Evolutionary conservation across 2,329 filamentous ascomycete species (phyloP), one percentile per base, ranked within the genome.

Genomic region (Nemania abortiva): DNA sequence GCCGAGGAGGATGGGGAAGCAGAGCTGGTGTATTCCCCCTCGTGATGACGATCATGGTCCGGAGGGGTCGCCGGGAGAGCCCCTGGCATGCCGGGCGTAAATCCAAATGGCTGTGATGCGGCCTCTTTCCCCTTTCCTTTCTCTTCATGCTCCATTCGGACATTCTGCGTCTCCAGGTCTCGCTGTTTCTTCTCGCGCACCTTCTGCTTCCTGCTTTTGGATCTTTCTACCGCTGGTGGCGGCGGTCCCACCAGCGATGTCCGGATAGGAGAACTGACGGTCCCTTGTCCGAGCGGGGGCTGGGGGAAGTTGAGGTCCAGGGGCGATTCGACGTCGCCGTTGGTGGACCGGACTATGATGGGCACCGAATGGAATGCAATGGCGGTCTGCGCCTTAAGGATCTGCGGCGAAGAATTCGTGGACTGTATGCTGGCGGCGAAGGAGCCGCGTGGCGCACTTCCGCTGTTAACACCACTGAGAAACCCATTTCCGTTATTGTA

Each of bases 391-490:
- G 79, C 79, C 63, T 78, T 77, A 5, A 77, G 70, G 1, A 79
- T 53, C n/a, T 77, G 75, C 1, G 79, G 77, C 11, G 79, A 79
- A 1, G 76, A 80, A 24, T 73, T 75, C 13, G 74, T 76, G 3
- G 78, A 79, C n/a, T 74, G 69, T 24, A 81, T 71, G 68, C 80
- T 81, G 27, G 79, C 77, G 6, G 77, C 73, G 11, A 79, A 74
- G 10, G 79, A 81, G 4, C 59, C 65, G 5, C 74, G 74, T 6
- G 69, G 39, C 34, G 42, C 60, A 7, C 31, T n/a, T 0, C 34
- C 20, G 56, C 65, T 50, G 22, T 57, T 66, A 6, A 45, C 54
- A 2, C 64, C 62, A 42, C 56, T 56, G 1, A 57, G 39, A 27
- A 54, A 27, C n/a, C 65, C 52, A 31, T 63, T 63, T 1, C 39